Percentiles rank a stretch among this genome's conserved stretches.
Evolutionary conservation across 441 rosid genomes (phyloP).

Genomic region (Euphorbia schlechtendalii): DNA sequence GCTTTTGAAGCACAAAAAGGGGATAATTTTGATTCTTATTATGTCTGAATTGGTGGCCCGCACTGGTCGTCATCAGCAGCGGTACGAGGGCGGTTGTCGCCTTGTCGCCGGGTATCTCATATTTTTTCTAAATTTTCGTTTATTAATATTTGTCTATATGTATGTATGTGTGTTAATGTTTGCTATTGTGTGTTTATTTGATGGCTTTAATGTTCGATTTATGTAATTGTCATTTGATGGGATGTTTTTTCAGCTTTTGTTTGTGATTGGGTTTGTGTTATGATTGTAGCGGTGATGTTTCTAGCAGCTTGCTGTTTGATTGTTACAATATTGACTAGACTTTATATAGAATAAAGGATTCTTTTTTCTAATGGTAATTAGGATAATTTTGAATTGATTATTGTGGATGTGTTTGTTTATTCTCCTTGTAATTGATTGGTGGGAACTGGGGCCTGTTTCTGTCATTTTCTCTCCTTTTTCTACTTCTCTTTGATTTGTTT

Average conservation of each 20-base stretch:
- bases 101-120: slow-evolving; percentile 81
- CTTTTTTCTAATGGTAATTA: neutral
- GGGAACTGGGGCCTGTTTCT: slow-evolving; percentile 14
- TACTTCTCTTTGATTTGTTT: no score
- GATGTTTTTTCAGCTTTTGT: neutral
- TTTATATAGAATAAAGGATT: no score
- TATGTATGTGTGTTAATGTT: neutral
- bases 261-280: neutral
- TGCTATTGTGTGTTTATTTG: neutral
- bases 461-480: neutral
- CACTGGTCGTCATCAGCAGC: slow-evolving; percentile 97
- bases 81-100: slow-evolving; percentile 82
- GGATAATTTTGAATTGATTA: slow-evolving; percentile 2
- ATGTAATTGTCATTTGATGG: slow-evolving; percentile 13
- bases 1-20: neutral
- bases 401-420: neutral
- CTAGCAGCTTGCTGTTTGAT: neutral
- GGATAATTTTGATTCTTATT: neutral
- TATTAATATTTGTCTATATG: neutral
- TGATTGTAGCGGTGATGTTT: neutral
- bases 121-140: neutral
- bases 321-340: slow-evolving; percentile 5
- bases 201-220: neutral
- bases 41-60: slow-evolving; percentile 98
- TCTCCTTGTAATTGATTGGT: slow-evolving; percentile 1